phyloP scores from a whole-genome alignment of 2,329 filamentous ascomycete genomes.

The Penicillium vulpinum region DNA sequence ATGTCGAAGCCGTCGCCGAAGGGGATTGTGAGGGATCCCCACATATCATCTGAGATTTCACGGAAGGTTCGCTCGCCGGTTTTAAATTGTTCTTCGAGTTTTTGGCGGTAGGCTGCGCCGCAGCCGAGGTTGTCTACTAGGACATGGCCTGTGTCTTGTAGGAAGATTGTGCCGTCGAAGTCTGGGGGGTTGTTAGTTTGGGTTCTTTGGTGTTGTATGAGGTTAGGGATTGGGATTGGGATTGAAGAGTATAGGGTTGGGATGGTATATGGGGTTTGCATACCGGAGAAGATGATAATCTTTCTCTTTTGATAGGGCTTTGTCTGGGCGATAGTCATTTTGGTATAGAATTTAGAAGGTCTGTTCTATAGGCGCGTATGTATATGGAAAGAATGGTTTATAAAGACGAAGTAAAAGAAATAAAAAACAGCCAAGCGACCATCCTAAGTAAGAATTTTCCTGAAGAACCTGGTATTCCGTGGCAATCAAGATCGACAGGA shows the following conservation, averaged over 20 bases:
- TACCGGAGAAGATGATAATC: conserved; percentile 50
- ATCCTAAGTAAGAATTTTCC: not conserved
- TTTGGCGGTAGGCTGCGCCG: conserved; percentile 55
- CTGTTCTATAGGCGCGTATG: not conserved
- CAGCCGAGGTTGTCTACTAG: conserved; percentile 67
- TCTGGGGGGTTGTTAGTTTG: conserved; percentile 44
- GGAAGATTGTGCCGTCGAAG: conserved; percentile 72
- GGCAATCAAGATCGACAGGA: conserved; percentile 5
- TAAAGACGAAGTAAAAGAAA: not conserved
- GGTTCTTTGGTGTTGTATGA: not conserved
- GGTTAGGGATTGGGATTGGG: not conserved
- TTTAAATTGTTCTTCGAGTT: conserved; percentile 65
- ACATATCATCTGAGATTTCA: conserved; percentile 72
- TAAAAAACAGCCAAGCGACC: not conserved
- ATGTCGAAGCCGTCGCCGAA: conserved; percentile 68
- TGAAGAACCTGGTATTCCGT: not conserved
- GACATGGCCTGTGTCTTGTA: conserved; percentile 69
- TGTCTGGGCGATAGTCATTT: conserved; percentile 11
- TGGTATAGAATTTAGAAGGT: not conserved
- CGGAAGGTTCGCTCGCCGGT: conserved; percentile 65
- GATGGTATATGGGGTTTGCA: not conserved
- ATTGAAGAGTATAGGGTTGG: not conserved
- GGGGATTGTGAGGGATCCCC: conserved; percentile 65
- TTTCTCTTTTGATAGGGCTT: conserved; percentile 38
- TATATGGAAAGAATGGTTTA: not conserved